Conservation (phyloP, 1,139 yeast species). For the Saccharomyces hybrid region DNA sequence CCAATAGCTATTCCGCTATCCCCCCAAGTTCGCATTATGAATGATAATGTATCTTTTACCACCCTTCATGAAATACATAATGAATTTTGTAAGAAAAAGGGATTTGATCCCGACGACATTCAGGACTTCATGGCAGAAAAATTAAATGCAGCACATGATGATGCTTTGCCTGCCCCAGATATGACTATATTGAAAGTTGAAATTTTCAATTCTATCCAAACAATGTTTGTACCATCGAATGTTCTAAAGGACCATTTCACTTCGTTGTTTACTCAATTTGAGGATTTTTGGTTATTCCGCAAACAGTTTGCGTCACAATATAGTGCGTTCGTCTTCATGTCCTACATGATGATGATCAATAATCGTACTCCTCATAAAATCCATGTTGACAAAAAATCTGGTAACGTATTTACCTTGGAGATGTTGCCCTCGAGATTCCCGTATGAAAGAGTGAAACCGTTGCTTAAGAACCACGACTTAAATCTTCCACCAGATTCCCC, state of each 20-base stretch:
- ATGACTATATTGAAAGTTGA: conserved; percentile 82
- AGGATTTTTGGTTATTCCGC: conserved; percentile 95
- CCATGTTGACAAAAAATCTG: conserved; percentile 71
- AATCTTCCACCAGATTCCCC: conserved; percentile 69
- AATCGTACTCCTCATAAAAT: conserved; percentile 92
- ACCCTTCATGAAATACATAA: conserved; percentile 87
- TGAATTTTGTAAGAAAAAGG: conserved; percentile 67
- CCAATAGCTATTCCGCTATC: conserved; percentile 92
- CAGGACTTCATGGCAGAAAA: conserved; percentile 80
- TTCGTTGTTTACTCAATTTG: conserved; percentile 65
- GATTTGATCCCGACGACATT: conserved; percentile 82
- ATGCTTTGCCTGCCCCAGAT: conserved; percentile 88
- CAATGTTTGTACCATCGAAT: conserved; percentile 77
- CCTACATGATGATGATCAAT: conserved; percentile 91
- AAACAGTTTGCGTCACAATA: conserved; percentile 92
- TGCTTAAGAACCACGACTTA: conserved; percentile 47
- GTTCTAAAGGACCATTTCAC: conserved; percentile 66
- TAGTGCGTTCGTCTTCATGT: conserved; percentile 89
- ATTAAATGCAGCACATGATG: conserved; percentile 87
- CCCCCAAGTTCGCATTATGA: conserved; percentile 87
- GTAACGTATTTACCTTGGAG: conserved; percentile 89
- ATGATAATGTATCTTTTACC: conserved; percentile 69
- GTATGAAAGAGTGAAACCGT: conserved; percentile 30
- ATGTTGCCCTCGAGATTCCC: conserved; percentile 76
- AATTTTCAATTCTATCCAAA: conserved; percentile 81